A percentile compares a stretch with the other conserved stretches of the same genome.
Conservation (phyloP, 2,329 filamentous ascomycete genomes). For the Hypocrella siamensis region DNA sequence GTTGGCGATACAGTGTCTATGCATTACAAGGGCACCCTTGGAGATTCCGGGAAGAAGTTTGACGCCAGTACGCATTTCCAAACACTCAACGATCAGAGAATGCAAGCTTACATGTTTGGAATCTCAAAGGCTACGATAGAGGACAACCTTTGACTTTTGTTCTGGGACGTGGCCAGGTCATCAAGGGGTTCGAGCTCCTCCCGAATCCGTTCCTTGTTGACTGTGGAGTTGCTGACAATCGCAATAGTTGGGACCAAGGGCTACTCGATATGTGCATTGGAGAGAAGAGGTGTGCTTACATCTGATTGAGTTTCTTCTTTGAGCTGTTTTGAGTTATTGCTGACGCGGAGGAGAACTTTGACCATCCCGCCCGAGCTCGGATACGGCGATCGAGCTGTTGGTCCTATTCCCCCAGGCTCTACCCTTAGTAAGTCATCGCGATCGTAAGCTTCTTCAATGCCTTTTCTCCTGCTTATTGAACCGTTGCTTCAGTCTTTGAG, state of each 20-base stretch:
- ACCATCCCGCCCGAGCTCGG: conserved; percentile 78
- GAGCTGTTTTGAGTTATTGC: background rate
- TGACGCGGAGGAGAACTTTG: conserved; percentile 39
- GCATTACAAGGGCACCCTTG: conserved; percentile 77
- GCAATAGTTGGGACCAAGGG: conserved; percentile 71
- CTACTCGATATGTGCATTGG: conserved; percentile 90
- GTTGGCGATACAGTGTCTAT: conserved; percentile 69
- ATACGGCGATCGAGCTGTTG: conserved; percentile 62
- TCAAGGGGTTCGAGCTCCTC: conserved; percentile 52
- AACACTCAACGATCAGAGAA: background rate
- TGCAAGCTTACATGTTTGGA: background rate
- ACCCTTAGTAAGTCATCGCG: conserved; percentile 46
- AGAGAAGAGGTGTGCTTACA: conserved; percentile 52
- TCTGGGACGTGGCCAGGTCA: conserved; percentile 69
- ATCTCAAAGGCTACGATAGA: conserved; percentile 49
- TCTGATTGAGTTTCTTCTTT: too few species aligned
- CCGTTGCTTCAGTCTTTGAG: conserved; percentile 53
- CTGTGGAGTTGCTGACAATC: conserved; percentile 6
- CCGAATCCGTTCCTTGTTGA: background rate
- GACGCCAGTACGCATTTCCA: conserved; percentile 46
- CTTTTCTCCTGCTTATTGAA: conserved; percentile 3
- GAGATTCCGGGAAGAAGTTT: conserved; percentile 60
- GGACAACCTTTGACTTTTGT: conserved; percentile 62
- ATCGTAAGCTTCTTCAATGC: conserved; percentile 4
- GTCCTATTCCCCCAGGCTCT: conserved; percentile 69